Evolutionary conservation across 108 stramenopile species (phyloP).

Genomic region (Skeletonema tropicum): DNA sequence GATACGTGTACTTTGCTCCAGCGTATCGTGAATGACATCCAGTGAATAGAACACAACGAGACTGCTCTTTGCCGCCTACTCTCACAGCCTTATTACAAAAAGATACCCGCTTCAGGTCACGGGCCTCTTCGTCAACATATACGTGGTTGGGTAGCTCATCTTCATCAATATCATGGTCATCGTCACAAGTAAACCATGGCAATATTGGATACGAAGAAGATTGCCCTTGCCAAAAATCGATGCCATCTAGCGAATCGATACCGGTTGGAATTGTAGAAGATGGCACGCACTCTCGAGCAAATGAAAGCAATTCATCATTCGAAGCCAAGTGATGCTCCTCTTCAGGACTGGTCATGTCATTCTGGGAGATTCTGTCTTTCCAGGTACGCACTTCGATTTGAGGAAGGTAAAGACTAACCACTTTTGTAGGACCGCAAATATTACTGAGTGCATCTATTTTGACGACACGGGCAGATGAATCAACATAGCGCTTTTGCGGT

Average conservation of each 20-base stretch:
- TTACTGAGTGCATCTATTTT: slow-evolving; percentile 17
- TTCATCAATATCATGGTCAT: background rate
- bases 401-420: slow-evolving; percentile 32
- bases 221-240: slow-evolving; percentile 13
- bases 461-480: slow-evolving; percentile 31
- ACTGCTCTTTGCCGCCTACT: slow-evolving; percentile 9
- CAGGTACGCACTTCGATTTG: slow-evolving; percentile 28
- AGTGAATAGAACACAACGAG: slow-evolving; percentile 20
- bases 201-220: slow-evolving; percentile 23
- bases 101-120: slow-evolving; percentile 1
- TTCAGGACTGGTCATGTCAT: background rate
- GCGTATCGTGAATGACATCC: slow-evolving; percentile 29
- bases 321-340: background rate
- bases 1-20: slow-evolving; percentile 13
- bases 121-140: background rate
- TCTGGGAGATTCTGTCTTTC: background rate
- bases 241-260: background rate
- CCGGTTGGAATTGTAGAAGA: background rate
- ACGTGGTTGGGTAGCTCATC: background rate
- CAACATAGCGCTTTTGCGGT: slow-evolving; percentile 15
- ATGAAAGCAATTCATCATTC: slow-evolving; percentile 2
- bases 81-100: slow-evolving; percentile 33
- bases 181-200: slow-evolving; percentile 26
- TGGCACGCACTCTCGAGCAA: slow-evolving; percentile 16
- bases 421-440: slow-evolving; percentile 11